A percentile compares a stretch with the other conserved stretches of the same genome.
These are phyloP conservation scores for Debaryomyces prosopidis DNA, from an alignment of 805 yeast species.

Conservation along the genomic window DNA sequence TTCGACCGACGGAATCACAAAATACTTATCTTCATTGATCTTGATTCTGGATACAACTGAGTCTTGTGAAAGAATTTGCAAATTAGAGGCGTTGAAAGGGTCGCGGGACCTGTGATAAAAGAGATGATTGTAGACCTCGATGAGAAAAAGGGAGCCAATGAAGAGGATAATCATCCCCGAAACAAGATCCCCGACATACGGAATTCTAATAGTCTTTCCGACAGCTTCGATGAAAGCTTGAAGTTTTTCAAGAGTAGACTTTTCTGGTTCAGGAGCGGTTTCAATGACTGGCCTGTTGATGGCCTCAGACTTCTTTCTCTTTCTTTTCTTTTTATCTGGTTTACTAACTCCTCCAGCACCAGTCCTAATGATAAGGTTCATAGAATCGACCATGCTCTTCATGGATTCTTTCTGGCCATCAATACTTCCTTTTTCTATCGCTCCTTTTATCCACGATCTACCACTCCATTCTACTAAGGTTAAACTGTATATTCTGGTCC, in stretches of 20 bases:
- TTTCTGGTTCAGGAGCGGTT: conserved; percentile 13
- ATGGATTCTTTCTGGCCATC: conserved; percentile 70
- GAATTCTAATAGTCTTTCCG: conserved; percentile 30
- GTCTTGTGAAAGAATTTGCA: conserved; percentile 3
- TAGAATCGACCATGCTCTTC: conserved; percentile 45
- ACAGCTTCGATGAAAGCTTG: conserved; percentile 20
- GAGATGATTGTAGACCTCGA: conserved; percentile 17
- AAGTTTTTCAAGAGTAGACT: conserved; percentile 17
- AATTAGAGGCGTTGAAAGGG: conserved; percentile 8
- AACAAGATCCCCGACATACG: conserved; percentile 21
- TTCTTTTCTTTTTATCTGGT: conserved; percentile 9
- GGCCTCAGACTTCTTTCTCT: conserved; percentile 4
- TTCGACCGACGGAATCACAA: conserved; percentile 42
- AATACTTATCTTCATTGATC: conserved; percentile 36
- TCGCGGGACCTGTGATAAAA: conserved; percentile 8
- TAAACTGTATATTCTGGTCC: conserved; percentile 52
- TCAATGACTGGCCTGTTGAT: conserved; percentile 8
- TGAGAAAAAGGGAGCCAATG: conserved; percentile 12
- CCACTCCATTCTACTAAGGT: conserved; percentile 70
- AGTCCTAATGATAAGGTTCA: conserved; percentile 37
- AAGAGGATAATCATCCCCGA: conserved; percentile 21
- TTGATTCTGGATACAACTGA: conserved; percentile 17
- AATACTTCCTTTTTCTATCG: conserved; percentile 72
- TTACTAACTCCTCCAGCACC: conserved; percentile 11
- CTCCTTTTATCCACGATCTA: conserved; percentile 75